Evolutionary conservation across 495 filamentous ascomycete species (phyloP).

Genomic region (Penicillium verhagenii): DNA sequence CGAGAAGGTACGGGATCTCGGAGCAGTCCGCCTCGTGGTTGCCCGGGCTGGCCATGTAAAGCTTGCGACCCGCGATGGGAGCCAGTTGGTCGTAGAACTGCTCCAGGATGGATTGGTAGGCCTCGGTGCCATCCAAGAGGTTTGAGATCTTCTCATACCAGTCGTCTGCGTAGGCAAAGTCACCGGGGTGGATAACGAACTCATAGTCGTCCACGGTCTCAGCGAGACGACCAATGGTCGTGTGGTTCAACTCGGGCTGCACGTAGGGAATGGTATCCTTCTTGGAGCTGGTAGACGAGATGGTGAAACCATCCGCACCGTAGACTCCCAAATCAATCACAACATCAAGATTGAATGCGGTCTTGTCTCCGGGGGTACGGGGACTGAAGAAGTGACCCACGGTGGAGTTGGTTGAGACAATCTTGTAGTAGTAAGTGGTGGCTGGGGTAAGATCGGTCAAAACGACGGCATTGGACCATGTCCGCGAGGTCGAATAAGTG

Average conservation of each 20-base stretch:
- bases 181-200: conserved; percentile 56
- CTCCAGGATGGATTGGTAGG: conserved; percentile 54
- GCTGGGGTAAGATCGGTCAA: conserved; percentile 43
- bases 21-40: conserved; percentile 57
- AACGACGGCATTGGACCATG: conserved; percentile 49
- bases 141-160: conserved; percentile 46
- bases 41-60: conserved; percentile 55
- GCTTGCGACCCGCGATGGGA: conserved; percentile 40
- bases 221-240: conserved; percentile 57
- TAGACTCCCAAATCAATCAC: conserved; percentile 58
- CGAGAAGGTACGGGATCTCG: conserved; percentile 39
- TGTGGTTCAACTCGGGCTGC: conserved; percentile 59
- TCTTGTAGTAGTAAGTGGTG: conserved; percentile 56
- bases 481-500: conserved; percentile 52
- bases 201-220: conserved; percentile 57
- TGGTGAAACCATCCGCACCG: conserved; percentile 56
- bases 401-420: conserved; percentile 54
- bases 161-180: conserved; percentile 56
- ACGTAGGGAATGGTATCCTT: conserved; percentile 51
- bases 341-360: conserved; percentile 46
- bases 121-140: conserved; percentile 34
- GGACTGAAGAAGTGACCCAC: conserved; percentile 56
- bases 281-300: conserved; percentile 40
- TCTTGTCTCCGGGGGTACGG: conserved; percentile 46
- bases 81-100: conserved; percentile 54